Percentiles rank a stretch among this genome's conserved stretches.
Conservation (phyloP, 192 early-diverging fungal genomes). For the Gorgonomyces haynaldii region DNA sequence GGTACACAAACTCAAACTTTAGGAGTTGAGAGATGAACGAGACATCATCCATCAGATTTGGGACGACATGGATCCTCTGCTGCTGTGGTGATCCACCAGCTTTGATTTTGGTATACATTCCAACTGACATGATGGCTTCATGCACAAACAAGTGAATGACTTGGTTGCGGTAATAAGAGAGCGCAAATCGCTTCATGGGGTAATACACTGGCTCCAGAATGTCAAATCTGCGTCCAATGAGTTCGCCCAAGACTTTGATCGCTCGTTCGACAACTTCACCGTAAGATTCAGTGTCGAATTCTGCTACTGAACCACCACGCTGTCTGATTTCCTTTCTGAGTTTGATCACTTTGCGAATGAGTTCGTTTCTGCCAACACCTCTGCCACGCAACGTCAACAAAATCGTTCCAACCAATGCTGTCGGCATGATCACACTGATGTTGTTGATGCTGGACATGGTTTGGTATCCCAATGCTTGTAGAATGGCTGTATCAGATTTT, state of each 20-base stretch:
- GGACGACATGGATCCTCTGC: constrained; percentile 45
- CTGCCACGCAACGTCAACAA: constrained; percentile 71
- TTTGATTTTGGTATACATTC: constrained; percentile 69
- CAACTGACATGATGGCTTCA: constrained; percentile 61
- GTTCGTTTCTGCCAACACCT: constrained; percentile 40
- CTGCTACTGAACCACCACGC: constrained; percentile 67
- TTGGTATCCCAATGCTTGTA: constrained; percentile 61
- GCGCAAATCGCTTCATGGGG: constrained; percentile 67
- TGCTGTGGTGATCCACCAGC: constrained; percentile 57
- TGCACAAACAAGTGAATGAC: constrained; percentile 48
- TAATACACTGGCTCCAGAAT: constrained; percentile 75
- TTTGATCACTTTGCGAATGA: constrained; percentile 70
- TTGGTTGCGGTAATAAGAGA: constrained; percentile 75
- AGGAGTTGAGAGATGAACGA: constrained; percentile 63
- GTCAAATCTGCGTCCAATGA: constrained; percentile 63
- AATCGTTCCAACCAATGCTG: constrained; percentile 69
- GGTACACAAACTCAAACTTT: constrained; percentile 72
- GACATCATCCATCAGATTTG: constrained; percentile 49
- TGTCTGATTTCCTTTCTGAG: constrained; percentile 45
- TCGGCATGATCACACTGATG: constrained; percentile 73
- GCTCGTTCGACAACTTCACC: constrained; percentile 67
- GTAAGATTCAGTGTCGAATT: constrained; percentile 62
- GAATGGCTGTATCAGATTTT: constrained; percentile 22
- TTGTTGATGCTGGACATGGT: constrained; percentile 44
- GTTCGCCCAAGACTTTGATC: constrained; percentile 54